Conservation (phyloP, 1,139 yeast genomes). For the Meyerozyma carpophila region DNA sequence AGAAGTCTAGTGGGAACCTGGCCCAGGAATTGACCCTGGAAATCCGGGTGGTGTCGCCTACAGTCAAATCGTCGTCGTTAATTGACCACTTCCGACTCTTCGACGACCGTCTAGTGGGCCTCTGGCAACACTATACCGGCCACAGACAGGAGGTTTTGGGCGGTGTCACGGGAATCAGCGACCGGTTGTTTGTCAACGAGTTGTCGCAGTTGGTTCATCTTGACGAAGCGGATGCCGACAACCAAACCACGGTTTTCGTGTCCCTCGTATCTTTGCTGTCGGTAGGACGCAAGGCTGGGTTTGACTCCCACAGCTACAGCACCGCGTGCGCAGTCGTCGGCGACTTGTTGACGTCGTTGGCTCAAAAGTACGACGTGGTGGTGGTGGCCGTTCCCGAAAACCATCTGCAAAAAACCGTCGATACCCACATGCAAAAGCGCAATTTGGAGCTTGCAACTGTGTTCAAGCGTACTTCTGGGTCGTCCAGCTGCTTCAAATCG, state of each 20-base stretch:
- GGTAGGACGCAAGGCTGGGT: slow-evolving; percentile 38
- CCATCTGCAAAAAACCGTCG: slow-evolving; percentile 2
- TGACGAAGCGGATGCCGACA: slow-evolving; percentile 11
- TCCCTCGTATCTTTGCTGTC: slow-evolving; percentile 38
- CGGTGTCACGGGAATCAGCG: slow-evolving; percentile 28
- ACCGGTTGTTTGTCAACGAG: slow-evolving; percentile 42
- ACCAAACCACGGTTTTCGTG: slow-evolving; percentile 19
- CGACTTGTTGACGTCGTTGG: slow-evolving; percentile 23
- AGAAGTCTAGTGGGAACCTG: slow-evolving; percentile 6
- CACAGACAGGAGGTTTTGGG: slow-evolving; percentile 4
- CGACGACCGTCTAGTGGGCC: slow-evolving; percentile 23
- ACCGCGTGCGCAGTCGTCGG: slow-evolving; percentile 30
- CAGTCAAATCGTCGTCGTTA: slow-evolving; percentile 15
- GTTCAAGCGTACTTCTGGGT: slow-evolving; percentile 7
- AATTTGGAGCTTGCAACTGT: slow-evolving; percentile 7
- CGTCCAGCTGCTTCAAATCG: slow-evolving; percentile 28
- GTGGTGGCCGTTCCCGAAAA: slow-evolving; percentile 8
- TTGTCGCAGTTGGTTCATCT: slow-evolving; percentile 41
- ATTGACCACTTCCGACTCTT: slow-evolving; percentile 27
- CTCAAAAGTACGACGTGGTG: slow-evolving; percentile 24
- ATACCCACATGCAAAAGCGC: slow-evolving; percentile 6
- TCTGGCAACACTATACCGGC: slow-evolving; percentile 26
- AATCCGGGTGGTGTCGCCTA: slow-evolving; percentile 24
- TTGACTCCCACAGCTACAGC: slow-evolving; percentile 32
- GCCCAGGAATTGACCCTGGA: slow-evolving; percentile 27